Percentiles rank a stretch among this genome's conserved stretches.
Conservation (phyloP, 352 stramenopile species). For the Phytophthora fragariae region DNA sequence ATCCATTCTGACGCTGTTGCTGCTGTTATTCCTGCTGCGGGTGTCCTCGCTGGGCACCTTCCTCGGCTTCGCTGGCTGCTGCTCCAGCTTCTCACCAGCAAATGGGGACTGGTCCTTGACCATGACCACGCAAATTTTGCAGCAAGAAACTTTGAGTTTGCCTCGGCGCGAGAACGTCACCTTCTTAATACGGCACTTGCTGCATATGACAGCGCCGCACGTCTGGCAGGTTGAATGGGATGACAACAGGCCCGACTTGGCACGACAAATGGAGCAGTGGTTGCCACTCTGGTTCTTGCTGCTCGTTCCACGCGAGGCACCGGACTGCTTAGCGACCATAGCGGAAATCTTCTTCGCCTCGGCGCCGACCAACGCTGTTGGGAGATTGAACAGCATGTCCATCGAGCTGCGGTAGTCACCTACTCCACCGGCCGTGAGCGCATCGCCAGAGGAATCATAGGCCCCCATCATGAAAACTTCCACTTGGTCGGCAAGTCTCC, state of each 20-base stretch:
- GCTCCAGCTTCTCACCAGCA: constrained; percentile 55
- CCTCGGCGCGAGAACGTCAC: constrained; percentile 58
- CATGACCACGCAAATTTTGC: constrained; percentile 77
- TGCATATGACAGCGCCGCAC: constrained; percentile 77
- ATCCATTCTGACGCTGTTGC: constrained; percentile 26
- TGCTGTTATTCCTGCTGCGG: constrained; percentile 42
- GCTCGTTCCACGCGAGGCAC: constrained; percentile 33
- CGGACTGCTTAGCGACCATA: constrained; percentile 59
- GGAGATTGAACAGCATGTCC: constrained; percentile 72
- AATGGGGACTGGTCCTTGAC: constrained; percentile 77
- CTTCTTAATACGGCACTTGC: constrained; percentile 77
- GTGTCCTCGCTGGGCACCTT: constrained; percentile 28
- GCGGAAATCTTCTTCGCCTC: constrained; percentile 78
- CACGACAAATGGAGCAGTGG: constrained; percentile 70
- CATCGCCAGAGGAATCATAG: constrained; percentile 70
- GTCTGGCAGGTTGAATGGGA: constrained; percentile 67
- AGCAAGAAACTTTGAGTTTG: constrained; percentile 75
- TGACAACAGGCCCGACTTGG: constrained; percentile 62
- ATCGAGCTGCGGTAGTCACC: constrained; percentile 73
- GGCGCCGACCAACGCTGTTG: constrained; percentile 48
- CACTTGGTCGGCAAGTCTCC: constrained; percentile 54
- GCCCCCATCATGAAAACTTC: constrained; percentile 80
- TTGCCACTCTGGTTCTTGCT: constrained; percentile 49
- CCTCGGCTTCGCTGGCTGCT: constrained; percentile 38
- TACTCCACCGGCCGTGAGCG: constrained; percentile 67